These are phyloP conservation scores for Thielaviopsis populi DNA, from an alignment of 2,329 filamentous ascomycete species.

Conservation along the genomic window DNA sequence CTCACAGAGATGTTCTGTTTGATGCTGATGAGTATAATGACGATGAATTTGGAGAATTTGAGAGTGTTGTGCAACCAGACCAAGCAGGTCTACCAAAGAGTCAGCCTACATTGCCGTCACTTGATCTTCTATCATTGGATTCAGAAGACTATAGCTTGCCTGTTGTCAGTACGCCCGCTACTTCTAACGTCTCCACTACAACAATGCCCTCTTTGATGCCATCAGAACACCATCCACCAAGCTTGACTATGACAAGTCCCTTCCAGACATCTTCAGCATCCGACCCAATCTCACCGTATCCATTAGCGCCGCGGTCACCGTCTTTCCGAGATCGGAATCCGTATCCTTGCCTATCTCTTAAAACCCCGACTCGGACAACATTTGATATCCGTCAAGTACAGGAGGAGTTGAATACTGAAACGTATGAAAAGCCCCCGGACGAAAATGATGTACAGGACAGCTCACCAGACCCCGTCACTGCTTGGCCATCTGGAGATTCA, in stretches of 20 bases:
- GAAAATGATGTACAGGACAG: background rate
- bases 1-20: conserved; percentile 46
- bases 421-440: conserved; percentile 23
- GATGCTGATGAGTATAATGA: conserved; percentile 39
- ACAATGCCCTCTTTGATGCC: conserved; percentile 17
- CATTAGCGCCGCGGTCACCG: conserved; percentile 35
- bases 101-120: conserved; percentile 20
- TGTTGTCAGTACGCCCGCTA: background rate
- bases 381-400: conserved; percentile 18
- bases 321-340: conserved; percentile 40
- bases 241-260: background rate
- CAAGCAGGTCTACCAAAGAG: background rate
- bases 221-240: conserved; percentile 3
- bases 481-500: conserved; percentile 30
- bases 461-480: conserved; percentile 26
- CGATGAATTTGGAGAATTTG: conserved; percentile 35
- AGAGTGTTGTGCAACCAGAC: conserved; percentile 14
- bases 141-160: conserved; percentile 17
- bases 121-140: conserved; percentile 30
- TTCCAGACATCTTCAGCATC: conserved; percentile 3
- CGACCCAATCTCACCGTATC: conserved; percentile 25
- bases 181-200: background rate
- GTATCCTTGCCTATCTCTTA: conserved; percentile 34
- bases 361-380: conserved; percentile 27
- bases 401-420: conserved; percentile 16